phyloP scores from a whole-genome alignment of 306 rosid genomes.

The Pachyrhizus erosus region DNA sequence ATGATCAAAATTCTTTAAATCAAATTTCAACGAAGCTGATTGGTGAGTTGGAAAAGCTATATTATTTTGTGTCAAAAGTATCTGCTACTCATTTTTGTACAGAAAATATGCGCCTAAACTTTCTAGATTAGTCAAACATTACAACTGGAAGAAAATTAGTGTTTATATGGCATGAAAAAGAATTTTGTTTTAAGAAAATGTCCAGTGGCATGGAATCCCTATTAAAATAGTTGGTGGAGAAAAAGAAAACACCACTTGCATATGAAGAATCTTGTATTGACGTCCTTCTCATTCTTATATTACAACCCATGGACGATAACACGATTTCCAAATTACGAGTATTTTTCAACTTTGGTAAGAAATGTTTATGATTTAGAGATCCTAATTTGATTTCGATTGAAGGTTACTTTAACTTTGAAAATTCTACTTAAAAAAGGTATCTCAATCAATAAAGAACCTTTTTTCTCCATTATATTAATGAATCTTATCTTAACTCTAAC shows the following conservation, averaged over 20 bases:
- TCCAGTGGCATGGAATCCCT: background rate
- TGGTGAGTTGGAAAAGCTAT: background rate
- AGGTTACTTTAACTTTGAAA: background rate
- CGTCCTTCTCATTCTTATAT: background rate
- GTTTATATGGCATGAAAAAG: background rate
- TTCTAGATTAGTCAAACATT: conserved; percentile 16
- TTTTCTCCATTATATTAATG: background rate
- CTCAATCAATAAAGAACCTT: background rate
- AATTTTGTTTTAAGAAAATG: background rate
- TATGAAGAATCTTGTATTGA: background rate
- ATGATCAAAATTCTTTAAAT: too few relatives aligned
- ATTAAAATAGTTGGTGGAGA: background rate
- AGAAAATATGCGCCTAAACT: background rate
- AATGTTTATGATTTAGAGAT: background rate
- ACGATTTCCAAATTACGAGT: conserved; percentile 2
- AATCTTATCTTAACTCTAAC: background rate
- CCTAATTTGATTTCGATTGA: conserved; percentile 2
- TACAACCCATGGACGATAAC: background rate
- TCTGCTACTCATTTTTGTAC: background rate
- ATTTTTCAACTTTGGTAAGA: background rate
- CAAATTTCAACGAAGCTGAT: background rate
- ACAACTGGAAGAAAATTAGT: background rate
- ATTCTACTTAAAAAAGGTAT: background rate
- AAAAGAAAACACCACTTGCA: conserved; percentile 8
- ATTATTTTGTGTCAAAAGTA: background rate